Evolutionary conservation across 495 filamentous ascomycete genomes (phyloP), one percentile per base, ranked within the genome.

Genomic region (Tuber calosporum): DNA sequence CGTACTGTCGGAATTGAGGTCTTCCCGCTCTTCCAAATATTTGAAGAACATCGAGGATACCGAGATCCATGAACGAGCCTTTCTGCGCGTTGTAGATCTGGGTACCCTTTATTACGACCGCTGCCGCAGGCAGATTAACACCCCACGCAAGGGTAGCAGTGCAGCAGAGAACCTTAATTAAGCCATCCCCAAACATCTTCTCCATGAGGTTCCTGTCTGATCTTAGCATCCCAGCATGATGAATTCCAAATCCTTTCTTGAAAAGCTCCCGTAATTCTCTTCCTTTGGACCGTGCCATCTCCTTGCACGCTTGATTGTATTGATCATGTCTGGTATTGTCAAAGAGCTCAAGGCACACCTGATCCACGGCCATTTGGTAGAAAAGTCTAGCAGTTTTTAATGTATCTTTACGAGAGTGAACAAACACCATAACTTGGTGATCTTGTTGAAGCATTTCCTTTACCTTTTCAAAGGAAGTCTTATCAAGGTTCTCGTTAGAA

Each of bases 361-460:
- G 84, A 62, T 98, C 94, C 20, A 88, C 84, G 4, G 95, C 96
- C 86, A 94, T 92, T 78, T 97, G 90, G 73, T 90, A 88, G 39
- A 99, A 87, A 83, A 88, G 91, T 73, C 90, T 91, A 36, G 95
- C 94, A 0, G 94, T 96, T 69, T 89, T 87, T 58, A 96, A 87
- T 1, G 95, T 99, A 79, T 99, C 96, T 82, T 96, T 95, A 36
- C 95, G 88, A 3, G 94, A 96, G 81, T 99, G 95, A 3, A 99
- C 95, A 83, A 99, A 99, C 0, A 99, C 94, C 95, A 99, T 99
- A 69, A 98, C 88, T 80, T 99, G 95, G 77, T 99, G 93, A 15
- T 90, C 93, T 72, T 85, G 84, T 78, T 91, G 87, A 15, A 98
- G 85, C 95, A 97, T 97, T 66, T 91, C 91, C 72, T 89, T 89